Base-by-base conservation (phyloP, 169 alveolate species). In the Plasmodium relictum region DNA sequence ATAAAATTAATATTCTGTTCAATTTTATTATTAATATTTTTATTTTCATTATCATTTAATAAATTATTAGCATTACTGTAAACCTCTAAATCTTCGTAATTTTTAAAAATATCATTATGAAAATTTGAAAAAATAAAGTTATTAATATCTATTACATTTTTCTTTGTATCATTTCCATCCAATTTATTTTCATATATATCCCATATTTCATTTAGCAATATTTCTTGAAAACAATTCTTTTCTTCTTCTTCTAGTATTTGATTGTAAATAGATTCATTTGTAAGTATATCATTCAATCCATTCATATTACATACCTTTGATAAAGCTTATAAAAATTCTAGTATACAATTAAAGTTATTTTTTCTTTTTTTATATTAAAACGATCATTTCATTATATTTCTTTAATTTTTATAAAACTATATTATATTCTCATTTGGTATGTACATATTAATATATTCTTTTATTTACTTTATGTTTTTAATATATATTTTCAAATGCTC, bases 131-230 rank as follows among this genome's bases (percentile, higher is more conserved):
- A 62, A 20, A 56, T 44, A 14, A 76, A 76, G 16, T 63, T 58
- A 24, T 41, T 24, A 2, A 44, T 41, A 52, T 76, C 61, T 6
- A 76, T 24, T 59, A 31, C 62, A 9, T 45, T n/a, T 26, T 45
- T 58, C 3, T 68, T 42, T 9, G 41, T 42, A 16, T 54, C 22
- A 37, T 52, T 52, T 20, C 12, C 22, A 4, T 52, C 12, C 12
- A 16, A 1, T 14, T 52, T 52, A 5, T 52, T 20, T 59, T 63
- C 76, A 45, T 20, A 52, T 6, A 16, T 66, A 7, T 66, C 59
- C 76, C 88, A 76, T 52, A 76, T 76, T 10, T 76, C 88, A 61
- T 63, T 76, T 14, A 76, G 22, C 54, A 76, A 26, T 24, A 76
- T 76, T 62, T 76, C 69, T 31, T 76, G 88, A 39, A 76, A 66